These are phyloP conservation scores for Cadophora luteo-olivacea DNA, from an alignment of 2,329 filamentous ascomycete genomes.

Conservation along the genomic window DNA sequence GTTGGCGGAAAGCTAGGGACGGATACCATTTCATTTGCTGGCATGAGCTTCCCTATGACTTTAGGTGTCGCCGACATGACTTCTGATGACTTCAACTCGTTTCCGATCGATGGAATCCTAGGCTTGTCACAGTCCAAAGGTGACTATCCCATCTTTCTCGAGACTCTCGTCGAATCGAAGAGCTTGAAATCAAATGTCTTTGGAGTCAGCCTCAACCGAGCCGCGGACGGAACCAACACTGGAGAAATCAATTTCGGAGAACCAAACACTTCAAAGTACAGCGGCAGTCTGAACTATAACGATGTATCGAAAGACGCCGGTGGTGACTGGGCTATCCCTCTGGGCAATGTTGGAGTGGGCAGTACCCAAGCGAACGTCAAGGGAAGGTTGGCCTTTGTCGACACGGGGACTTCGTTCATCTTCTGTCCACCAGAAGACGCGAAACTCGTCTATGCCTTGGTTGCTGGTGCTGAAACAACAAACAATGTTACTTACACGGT, in stretches of 20 bases:
- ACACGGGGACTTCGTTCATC: constrained; percentile 83
- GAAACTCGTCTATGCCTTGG: constrained; percentile 67
- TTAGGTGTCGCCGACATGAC: constrained; percentile 78
- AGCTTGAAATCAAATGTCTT: constrained; percentile 71
- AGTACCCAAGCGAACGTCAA: constrained; percentile 58
- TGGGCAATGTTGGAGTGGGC: constrained; percentile 70
- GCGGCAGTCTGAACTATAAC: constrained; percentile 73
- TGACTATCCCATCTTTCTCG: constrained; percentile 68
- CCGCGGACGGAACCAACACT: constrained; percentile 67
- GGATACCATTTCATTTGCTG: constrained; percentile 72
- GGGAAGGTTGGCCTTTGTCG: constrained; percentile 71
- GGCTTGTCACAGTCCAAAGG: constrained; percentile 72
- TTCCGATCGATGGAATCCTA: constrained; percentile 88
- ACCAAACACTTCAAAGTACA: constrained; percentile 69
- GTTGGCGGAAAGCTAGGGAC: constrained; percentile 70
- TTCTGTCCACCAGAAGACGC: constrained; percentile 75
- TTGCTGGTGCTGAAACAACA: constrained; percentile 61
- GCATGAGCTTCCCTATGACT: constrained; percentile 65
- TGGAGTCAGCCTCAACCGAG: constrained; percentile 73
- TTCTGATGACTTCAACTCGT: constrained; percentile 75
- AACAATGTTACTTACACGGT: constrained; percentile 71
- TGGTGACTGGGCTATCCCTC: constrained; percentile 74
- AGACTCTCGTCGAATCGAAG: constrained; percentile 62
- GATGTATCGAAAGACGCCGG: constrained; percentile 52
- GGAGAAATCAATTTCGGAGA: constrained; percentile 82